Percentiles rank a stretch among this genome's conserved stretches.
Evolutionary conservation across 2,329 filamentous ascomycete species (phyloP).

Genomic region (Colletotrichum sidae): DNA sequence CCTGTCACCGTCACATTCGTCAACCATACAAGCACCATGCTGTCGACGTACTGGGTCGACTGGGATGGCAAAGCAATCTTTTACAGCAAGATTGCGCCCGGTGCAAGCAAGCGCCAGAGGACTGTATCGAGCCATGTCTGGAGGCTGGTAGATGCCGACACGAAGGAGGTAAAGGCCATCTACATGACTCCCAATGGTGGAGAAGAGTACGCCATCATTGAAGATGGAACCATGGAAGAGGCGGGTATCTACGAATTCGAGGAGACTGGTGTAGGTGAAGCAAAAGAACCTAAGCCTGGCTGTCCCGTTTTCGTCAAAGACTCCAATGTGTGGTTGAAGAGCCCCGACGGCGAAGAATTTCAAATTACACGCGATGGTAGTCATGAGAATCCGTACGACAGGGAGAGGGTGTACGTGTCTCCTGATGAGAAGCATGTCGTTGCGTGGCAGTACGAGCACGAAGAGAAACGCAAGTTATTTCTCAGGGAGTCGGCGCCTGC

Average conservation of each 20-base stretch:
- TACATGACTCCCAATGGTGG: not conserved
- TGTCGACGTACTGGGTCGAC: conserved; percentile 43
- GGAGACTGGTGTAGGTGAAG: not conserved
- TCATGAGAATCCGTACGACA: conserved; percentile 2
- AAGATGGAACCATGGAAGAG: conserved; percentile 12
- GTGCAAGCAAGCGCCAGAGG: not conserved
- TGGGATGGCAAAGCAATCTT: conserved; percentile 37
- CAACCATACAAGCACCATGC: conserved; percentile 39
- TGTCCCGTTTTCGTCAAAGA: not conserved
- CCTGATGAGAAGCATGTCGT: conserved; percentile 34
- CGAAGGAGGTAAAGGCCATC: conserved; percentile 35
- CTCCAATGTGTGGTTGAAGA: not conserved
- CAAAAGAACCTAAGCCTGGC: not conserved
- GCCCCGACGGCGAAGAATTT: not conserved
- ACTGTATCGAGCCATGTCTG: conserved; percentile 35
- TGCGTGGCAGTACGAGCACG: conserved; percentile 42
- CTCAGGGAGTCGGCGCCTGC: conserved; percentile 43
- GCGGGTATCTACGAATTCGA: not conserved
- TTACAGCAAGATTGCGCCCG: conserved; percentile 24
- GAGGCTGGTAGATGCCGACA: conserved; percentile 23
- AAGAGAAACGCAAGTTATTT: conserved; percentile 37
- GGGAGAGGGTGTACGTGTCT: conserved; percentile 35
- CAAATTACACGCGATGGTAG: not conserved
- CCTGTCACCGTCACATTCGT: conserved; percentile 40
- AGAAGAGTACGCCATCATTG: not conserved